phyloP scores from a whole-genome alignment of 495 filamentous ascomycete genomes.

The Sabuloglossum arenarium region DNA sequence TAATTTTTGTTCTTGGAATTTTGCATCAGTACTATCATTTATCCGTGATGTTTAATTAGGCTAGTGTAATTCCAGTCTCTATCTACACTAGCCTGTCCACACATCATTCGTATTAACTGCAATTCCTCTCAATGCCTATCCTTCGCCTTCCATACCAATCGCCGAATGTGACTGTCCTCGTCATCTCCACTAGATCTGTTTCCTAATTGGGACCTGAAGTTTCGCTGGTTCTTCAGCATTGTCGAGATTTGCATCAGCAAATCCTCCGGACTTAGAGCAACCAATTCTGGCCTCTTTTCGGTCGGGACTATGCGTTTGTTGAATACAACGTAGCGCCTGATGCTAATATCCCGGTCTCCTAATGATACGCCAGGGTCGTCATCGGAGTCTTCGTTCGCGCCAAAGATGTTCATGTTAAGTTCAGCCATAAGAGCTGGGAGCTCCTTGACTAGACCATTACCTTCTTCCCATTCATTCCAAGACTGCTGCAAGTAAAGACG shows the following conservation, averaged over 20 bases:
- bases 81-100: no score
- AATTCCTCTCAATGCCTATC: no score
- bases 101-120: no score
- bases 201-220: no score
- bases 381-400: not conserved
- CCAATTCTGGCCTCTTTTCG: not conserved
- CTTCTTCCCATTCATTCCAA: not conserved
- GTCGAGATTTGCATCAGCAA: not conserved
- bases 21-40: no score
- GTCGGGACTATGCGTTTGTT: not conserved
- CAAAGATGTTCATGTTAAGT: not conserved
- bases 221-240: not conserved
- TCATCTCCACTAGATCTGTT: no score
- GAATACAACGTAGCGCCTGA: not conserved
- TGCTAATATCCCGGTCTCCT: not conserved
- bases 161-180: no score
- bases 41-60: no score
- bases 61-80: no score
- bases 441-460: not conserved
- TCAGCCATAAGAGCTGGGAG: not conserved
- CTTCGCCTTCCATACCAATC: no score
- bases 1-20: no score
- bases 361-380: not conserved
- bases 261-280: not conserved
- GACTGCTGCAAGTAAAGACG: not conserved